Evolutionary conservation across 306 rosid genomes (phyloP).

Genomic region (Carpinus viminea): DNA sequence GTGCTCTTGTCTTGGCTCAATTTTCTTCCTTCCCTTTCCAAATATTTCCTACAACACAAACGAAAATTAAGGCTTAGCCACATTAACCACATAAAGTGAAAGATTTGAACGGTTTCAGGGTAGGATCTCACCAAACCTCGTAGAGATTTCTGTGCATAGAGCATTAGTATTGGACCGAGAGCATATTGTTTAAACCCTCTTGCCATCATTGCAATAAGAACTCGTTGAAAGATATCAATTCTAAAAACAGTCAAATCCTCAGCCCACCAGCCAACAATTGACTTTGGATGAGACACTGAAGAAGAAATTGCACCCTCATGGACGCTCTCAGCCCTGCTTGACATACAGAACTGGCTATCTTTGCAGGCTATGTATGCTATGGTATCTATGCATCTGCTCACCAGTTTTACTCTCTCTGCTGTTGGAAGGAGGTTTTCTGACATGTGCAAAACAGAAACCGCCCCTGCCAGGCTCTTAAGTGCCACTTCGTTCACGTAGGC

Average conservation of each 20-base stretch:
- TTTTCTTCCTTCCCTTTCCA: conserved; percentile 84
- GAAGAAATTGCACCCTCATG: conserved; percentile 47
- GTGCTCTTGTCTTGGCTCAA: conserved; percentile 70
- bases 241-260: conserved; percentile 86
- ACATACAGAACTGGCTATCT: conserved; percentile 63
- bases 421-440: conserved; percentile 69
- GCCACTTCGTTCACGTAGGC: conserved; percentile 84
- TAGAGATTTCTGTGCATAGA: conserved; percentile 95
- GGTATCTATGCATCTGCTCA: conserved; percentile 79
- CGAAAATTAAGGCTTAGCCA: conserved; percentile 16
- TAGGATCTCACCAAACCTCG: conserved; percentile 95
- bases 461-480: conserved; percentile 65
- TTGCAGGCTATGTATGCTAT: conserved; percentile 76
- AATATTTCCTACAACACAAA: conserved; percentile 55
- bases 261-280: conserved; percentile 95
- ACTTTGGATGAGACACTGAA: conserved; percentile 41
- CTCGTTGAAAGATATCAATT: conserved; percentile 89
- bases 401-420: conserved; percentile 76
- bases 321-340: conserved; percentile 41
- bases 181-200: conserved; percentile 88
- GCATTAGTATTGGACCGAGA: conserved; percentile 88
- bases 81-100: neutral
- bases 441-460: conserved; percentile 63
- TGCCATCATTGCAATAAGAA: conserved; percentile 90
- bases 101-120: conserved; percentile 24